Evolutionary conservation across 106 monocot genomes (phyloP).

Genomic region (Acorus calamus): DNA sequence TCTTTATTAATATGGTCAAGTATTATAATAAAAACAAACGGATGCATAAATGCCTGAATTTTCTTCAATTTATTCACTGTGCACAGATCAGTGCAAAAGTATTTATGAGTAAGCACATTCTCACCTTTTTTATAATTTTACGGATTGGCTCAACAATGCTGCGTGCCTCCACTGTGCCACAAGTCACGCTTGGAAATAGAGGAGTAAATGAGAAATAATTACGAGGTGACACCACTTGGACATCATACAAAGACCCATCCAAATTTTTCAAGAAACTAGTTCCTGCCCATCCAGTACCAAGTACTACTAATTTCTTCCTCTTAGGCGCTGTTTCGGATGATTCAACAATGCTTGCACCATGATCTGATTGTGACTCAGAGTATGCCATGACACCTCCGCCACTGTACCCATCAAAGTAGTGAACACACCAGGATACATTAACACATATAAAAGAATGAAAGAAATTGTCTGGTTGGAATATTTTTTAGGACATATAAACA

Average conservation of each 20-base stretch:
- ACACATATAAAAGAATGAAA: background rate
- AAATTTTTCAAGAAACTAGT: conserved; percentile 58
- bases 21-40: no score
- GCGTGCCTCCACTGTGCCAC: conserved; percentile 64
- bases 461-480: no score
- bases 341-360: background rate
- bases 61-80: no score
- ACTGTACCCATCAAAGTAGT: conserved; percentile 16
- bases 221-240: conserved; percentile 65
- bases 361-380: conserved; percentile 46
- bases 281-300: conserved; percentile 85
- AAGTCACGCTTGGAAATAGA: conserved; percentile 71
- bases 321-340: conserved; percentile 21
- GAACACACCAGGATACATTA: background rate
- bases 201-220: conserved; percentile 83
- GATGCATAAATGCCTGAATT: no score
- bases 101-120: no score
- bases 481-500: no score
- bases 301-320: conserved; percentile 56
- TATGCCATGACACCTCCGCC: conserved; percentile 63
- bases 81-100: no score
- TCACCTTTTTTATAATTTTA: conserved; percentile 54
- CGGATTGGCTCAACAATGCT: conserved; percentile 70
- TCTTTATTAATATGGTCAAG: no score
- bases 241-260: conserved; percentile 53